Evolutionary conservation across 805 yeast species (phyloP).

Genomic region (Pichia scutulata): DNA sequence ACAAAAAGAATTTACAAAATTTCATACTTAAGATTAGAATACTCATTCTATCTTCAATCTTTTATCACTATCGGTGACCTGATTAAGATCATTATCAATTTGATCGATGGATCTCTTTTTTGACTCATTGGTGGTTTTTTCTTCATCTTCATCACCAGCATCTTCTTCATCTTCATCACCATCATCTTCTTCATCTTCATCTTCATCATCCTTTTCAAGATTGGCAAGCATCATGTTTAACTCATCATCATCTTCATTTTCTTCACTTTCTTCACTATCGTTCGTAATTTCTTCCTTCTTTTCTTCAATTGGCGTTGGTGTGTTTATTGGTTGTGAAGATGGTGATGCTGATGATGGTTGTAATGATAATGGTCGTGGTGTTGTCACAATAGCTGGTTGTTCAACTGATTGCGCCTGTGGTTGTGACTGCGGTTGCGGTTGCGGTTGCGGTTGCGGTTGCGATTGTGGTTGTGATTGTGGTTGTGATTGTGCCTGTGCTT

Average conservation of each 20-base stretch:
- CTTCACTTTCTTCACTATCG: not conserved
- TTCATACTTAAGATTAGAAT: not conserved
- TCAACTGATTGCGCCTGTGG: not conserved
- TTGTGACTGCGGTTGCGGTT: not conserved
- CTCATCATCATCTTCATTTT: not conserved
- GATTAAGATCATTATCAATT: not conserved
- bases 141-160: not conserved
- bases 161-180: not conserved
- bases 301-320: not conserved
- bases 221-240: not conserved
- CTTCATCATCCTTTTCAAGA: not conserved
- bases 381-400: no score
- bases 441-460: not conserved
- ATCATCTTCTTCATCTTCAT: not conserved
- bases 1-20: no score
- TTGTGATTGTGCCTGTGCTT: not conserved
- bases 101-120: not conserved
- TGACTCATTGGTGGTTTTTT: slow-evolving; percentile 1
- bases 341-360: not conserved
- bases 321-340: not conserved
- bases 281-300: not conserved
- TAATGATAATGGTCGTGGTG: no score
- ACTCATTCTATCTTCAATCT: not conserved
- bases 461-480: not conserved
- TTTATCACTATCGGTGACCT: not conserved